Evolutionary conservation across 441 rosid species (phyloP), one percentile per base, ranked within the genome.

Genomic region (Theobroma grandiflorum): DNA sequence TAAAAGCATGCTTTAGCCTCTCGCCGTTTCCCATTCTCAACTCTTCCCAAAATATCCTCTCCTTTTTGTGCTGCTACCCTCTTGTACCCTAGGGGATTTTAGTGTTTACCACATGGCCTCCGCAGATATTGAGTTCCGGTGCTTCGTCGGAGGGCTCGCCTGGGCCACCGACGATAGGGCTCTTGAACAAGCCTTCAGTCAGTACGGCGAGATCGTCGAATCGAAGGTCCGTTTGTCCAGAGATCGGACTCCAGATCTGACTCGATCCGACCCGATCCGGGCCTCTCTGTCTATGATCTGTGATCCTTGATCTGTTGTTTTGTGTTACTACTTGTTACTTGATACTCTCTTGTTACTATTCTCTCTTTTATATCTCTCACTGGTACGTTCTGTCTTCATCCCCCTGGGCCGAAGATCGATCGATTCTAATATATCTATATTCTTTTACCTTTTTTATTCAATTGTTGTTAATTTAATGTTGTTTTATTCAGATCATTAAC

Each of bases 181-280:
- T 40, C 94, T 96, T 0, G 87, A 85, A 40, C 77, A 73, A 0
- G 98, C 98, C 33, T 96, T 96, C 88, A 76, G 95, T 68, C 3
- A 79, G 1, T 94, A 0, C 49, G 99, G 98, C 78, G 95, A 93
- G 12, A 79, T 96, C 86, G 58, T 94, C 80, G 99, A 96, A 79
- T 94, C 98, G 96, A 96, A 96, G 99, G 98, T 96, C 97, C 78
- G 96, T 94, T 90, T 77, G 91, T 74, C 84, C 92, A 83, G 92
- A 83, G 90, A 89, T 91, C 89, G 92, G 88, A 83, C 83, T 76
- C 88, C 88, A 86, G 91, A 87, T 83, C 90, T 79, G 89, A 75
- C 87, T 89, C 83, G 90, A 90, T 85, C 86, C 74, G 66, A 53
- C 79, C 82, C 43, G 87, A 81, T 78, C 84, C 66, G 92, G 83